Conservation (phyloP, 1,284 basidiomycete genomes). For the Microbotryum violaceum region DNA sequence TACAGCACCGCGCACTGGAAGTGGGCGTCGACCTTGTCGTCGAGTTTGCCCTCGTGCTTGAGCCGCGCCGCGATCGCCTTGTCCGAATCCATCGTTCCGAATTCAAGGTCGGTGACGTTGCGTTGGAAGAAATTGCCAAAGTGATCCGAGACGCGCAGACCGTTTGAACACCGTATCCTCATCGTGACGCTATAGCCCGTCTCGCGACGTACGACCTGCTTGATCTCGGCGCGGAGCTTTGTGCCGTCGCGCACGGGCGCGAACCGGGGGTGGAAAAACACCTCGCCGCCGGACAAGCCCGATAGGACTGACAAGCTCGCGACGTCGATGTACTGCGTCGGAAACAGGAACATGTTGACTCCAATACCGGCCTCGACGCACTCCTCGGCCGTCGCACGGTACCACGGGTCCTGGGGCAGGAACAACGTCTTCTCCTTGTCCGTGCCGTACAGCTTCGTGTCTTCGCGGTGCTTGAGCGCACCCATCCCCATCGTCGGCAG, state of each 20-base stretch:
- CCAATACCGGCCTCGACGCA: slow-evolving; percentile 84
- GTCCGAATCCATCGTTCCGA: slow-evolving; percentile 73
- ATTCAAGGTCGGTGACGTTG: slow-evolving; percentile 65
- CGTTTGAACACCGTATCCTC: slow-evolving; percentile 77
- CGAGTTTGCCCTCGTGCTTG: slow-evolving; percentile 58
- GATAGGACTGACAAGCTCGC: slow-evolving; percentile 71
- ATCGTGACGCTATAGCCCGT: slow-evolving; percentile 76
- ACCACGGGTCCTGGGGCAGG: slow-evolving; percentile 63
- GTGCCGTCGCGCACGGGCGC: slow-evolving; percentile 60
- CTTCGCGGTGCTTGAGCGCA: slow-evolving; percentile 53
- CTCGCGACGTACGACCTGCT: slow-evolving; percentile 60
- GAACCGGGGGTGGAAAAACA: slow-evolving; percentile 89
- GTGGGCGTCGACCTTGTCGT: slow-evolving; percentile 68
- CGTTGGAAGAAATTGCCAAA: slow-evolving; percentile 77
- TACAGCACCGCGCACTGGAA: slow-evolving; percentile 89
- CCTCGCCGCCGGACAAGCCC: slow-evolving; percentile 78
- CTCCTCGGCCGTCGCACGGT: slow-evolving; percentile 77
- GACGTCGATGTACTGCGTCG: slow-evolving; percentile 73
- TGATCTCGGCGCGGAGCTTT: slow-evolving; percentile 64
- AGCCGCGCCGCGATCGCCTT: slow-evolving; percentile 63
- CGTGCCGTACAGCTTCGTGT: slow-evolving; percentile 71
- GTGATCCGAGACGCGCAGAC: slow-evolving; percentile 63
- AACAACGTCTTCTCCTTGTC: slow-evolving; percentile 82
- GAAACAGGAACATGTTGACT: slow-evolving; percentile 81
- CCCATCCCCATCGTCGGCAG: slow-evolving; percentile 75